phyloP scores from a whole-genome alignment of 768 basidiomycete genomes.

The Filobasidium wieringae region DNA sequence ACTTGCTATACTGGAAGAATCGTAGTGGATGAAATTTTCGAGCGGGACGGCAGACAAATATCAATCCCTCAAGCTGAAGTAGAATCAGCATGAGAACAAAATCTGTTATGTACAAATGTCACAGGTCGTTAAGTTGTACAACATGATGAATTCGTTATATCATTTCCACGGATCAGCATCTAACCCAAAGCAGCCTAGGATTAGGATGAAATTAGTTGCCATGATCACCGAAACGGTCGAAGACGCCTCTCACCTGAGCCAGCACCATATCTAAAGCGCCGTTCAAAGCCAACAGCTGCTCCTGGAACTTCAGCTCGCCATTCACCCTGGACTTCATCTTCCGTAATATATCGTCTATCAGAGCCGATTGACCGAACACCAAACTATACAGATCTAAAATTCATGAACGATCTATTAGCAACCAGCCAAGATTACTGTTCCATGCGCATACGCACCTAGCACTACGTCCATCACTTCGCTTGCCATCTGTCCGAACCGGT shows the following conservation, averaged over 20 bases:
- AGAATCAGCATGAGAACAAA: not conserved
- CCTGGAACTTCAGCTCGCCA: slow-evolving; percentile 76
- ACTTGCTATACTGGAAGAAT: no score
- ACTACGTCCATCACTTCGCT: slow-evolving; percentile 68
- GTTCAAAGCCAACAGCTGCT: slow-evolving; percentile 64
- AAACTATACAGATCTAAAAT: slow-evolving; percentile 74
- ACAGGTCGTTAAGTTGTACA: not conserved
- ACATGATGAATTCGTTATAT: not conserved
- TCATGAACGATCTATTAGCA: not conserved
- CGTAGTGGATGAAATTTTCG: no score
- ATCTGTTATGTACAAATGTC: not conserved
- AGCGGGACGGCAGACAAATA: no score
- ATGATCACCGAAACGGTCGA: not conserved
- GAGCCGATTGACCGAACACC: slow-evolving; percentile 83
- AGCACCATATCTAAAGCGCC: slow-evolving; percentile 83
- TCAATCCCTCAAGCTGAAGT: not conserved
- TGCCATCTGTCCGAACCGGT: slow-evolving; percentile 81
- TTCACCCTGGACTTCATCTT: slow-evolving; percentile 72
- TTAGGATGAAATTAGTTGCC: not conserved
- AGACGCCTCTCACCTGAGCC: slow-evolving; percentile 17
- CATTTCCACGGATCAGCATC: not conserved
- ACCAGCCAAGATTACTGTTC: not conserved
- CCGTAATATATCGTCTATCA: slow-evolving; percentile 75
- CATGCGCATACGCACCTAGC: slow-evolving; percentile 52
- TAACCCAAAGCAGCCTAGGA: slow-evolving; percentile 4